Evolutionary conservation across 2,329 filamentous ascomycete genomes (phyloP), one percentile per base, ranked within the genome.

Genomic region (Scytalidium sp.): DNA sequence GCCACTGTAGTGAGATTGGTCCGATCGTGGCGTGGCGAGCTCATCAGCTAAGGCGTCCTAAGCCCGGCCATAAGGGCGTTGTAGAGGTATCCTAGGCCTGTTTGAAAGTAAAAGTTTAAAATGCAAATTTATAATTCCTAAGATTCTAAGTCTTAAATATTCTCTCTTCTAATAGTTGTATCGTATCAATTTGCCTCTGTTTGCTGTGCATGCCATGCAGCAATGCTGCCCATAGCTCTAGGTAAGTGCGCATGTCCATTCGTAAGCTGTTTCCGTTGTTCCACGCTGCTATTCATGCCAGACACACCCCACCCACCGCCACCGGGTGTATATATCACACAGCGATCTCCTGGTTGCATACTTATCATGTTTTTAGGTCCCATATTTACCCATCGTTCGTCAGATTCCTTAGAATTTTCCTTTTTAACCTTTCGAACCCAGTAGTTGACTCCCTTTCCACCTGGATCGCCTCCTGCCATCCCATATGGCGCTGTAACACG

Each of bases 401-500:
- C 29, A 73, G 59, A 68, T 52, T 66, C 66, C 66, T 76, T 73
- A 67, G 73, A 74, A 58, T 72, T 73, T 1, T 70, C 69, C 67
- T 81, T 81, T 55, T 75, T 70, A 49, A 92, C 84, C 32, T 47
- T 49, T 39, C 43, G 54, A 19, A 93, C 83, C 92, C 91, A 96
- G 39, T 93, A 72, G 58, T 97, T 97, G 55, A 90, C 70, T 0
- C 92, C 92, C 43, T 86, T 84, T 58, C 81, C 70, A 0, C 83
- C 92, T 51, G 90, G 85, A 46, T 83, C 85, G 3, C 92, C 92
- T 1, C 92, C 92, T 20, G 84, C 84, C 56, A 97, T 75, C 0
- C 92, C 91, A 57, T 91, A 96, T 2, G 90, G 90, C 40, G 80
- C 75, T 56, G 87, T 83, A 0, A 91, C 86, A 29, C 90, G 72